These are phyloP conservation scores for Chlorella sp. DNA, from an alignment of 139 green algal species.

Conservation along the genomic window DNA sequence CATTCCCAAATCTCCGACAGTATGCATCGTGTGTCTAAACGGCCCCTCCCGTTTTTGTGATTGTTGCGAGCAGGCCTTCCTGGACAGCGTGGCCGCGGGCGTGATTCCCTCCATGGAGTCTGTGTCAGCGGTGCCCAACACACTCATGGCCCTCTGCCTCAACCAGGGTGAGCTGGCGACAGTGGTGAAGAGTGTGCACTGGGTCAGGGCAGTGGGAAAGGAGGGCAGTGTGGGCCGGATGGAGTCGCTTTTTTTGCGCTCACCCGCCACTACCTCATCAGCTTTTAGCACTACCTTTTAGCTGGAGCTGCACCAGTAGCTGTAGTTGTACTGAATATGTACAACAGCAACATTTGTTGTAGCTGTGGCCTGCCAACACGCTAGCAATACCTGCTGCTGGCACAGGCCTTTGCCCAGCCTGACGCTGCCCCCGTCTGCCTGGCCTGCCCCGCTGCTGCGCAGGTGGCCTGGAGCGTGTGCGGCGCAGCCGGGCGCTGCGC, in stretches of 20 bases:
- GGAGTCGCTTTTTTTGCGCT: too few species aligned
- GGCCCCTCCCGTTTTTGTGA: background rate
- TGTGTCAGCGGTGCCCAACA: conserved; percentile 78
- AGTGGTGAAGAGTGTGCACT: background rate
- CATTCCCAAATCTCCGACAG: too few species aligned
- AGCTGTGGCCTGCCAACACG: too few species aligned
- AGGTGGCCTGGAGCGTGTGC: conserved; percentile 76
- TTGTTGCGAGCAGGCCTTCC: conserved; percentile 73
- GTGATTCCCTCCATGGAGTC: conserved; percentile 80
- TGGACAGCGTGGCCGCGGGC: conserved; percentile 60
- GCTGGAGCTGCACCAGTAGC: too few species aligned
- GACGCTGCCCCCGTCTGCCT: background rate
- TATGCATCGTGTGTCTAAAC: too few species aligned
- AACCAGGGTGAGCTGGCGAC: conserved; percentile 55
- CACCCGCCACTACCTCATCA: too few species aligned
- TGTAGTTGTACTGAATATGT: too few species aligned
- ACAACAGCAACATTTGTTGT: too few species aligned
- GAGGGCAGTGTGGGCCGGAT: too few species aligned
- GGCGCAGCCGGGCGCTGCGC: conserved; percentile 60
- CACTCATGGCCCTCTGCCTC: conserved; percentile 90
- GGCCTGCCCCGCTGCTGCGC: background rate
- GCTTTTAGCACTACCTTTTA: too few species aligned
- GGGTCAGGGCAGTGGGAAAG: background rate
- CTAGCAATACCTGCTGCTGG: too few species aligned
- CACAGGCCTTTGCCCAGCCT: too few species aligned